Conservation (phyloP, 1,284 basidiomycete genomes). For the Leccinum subatratum region DNA sequence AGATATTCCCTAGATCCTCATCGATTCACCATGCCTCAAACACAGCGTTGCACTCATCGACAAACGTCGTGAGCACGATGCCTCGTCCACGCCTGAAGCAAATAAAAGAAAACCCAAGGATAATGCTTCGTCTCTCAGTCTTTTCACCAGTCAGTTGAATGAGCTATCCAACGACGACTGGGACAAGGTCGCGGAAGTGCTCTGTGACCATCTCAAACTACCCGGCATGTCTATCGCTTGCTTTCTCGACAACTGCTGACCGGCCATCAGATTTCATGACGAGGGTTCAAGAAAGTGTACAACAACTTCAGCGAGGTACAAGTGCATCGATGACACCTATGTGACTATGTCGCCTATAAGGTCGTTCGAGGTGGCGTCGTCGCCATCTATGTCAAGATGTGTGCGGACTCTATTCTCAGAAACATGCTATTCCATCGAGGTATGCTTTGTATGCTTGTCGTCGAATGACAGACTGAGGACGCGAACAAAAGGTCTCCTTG, state of each 20-base stretch:
- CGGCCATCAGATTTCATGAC: constrained; percentile 44
- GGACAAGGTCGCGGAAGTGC: constrained; percentile 40
- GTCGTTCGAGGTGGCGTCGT: constrained; percentile 49
- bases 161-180: constrained; percentile 38
- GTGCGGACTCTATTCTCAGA: constrained; percentile 49
- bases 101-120: constrained; percentile 15
- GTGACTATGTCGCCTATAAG: not conserved
- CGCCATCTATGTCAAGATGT: constrained; percentile 59
- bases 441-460: constrained; percentile 15
- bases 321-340: constrained; percentile 43
- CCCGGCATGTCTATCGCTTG: constrained; percentile 39
- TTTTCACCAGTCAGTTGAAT: not conserved
- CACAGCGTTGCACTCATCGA: too few species aligned
- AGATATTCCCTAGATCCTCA: too few species aligned
- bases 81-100: constrained; percentile 31
- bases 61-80: constrained; percentile 12
- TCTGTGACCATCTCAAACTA: constrained; percentile 47
- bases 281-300: constrained; percentile 57
- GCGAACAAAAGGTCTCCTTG: constrained; percentile 41
- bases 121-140: not conserved
- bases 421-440: constrained; percentile 53
- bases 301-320: constrained; percentile 44
- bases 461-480: not conserved
- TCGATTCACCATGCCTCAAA: too few species aligned
- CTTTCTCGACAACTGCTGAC: not conserved